Base-by-base conservation (phyloP, 495 filamentous ascomycete species). In the Podospora didyma region DNA sequence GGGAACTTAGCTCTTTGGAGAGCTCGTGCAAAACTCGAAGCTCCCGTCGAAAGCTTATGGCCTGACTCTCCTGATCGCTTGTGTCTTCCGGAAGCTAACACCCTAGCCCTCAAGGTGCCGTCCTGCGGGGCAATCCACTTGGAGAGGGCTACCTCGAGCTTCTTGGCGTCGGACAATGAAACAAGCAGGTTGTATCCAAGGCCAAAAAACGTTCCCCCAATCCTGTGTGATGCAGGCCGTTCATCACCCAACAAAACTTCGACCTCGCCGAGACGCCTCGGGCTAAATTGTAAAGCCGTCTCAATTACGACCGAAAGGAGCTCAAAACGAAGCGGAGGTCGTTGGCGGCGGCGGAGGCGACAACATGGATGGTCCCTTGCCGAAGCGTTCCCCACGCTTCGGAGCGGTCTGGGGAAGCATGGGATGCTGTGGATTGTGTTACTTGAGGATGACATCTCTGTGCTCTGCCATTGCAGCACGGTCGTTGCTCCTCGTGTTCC, bases 331-430 rank as follows among this genome's bases (percentile, higher is more conserved):
- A 4, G 26, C 10, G 39, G 39, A 42, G 39, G n/a, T n/a, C n/a
- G n/a, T n/a, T n/a, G n/a, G n/a, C n/a, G n/a, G n/a, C n/a, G n/a
- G n/a, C n/a, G 39, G n/a, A 14, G 4, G 5, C 4, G 5, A 16
- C 12, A 14, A 42, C 39, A 17, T 42, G 39, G 39, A n/a, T n/a
- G 39, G 39, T 14, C 39, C 39, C 1, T 42, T 7, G 14, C 12
- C 39, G n/a, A 7, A 42, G 39, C 39, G 39, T 47, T 47, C 47
- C 26, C 49, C 55, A 51, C 55, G 55, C 49, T n/a, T 22, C 44
- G 41, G 35, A 45, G 50, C 56, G 50, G 50, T 58, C 56, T 53
- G 50, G 56, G 31, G 50, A 49, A 53, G 44, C 19, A 48, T 17
- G 31, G 24, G 48, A 42, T 16, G 39, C 9, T 10, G n/a, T 42